Conservation (phyloP, 495 filamentous ascomycete genomes). For the Pyrenula massariospora region DNA sequence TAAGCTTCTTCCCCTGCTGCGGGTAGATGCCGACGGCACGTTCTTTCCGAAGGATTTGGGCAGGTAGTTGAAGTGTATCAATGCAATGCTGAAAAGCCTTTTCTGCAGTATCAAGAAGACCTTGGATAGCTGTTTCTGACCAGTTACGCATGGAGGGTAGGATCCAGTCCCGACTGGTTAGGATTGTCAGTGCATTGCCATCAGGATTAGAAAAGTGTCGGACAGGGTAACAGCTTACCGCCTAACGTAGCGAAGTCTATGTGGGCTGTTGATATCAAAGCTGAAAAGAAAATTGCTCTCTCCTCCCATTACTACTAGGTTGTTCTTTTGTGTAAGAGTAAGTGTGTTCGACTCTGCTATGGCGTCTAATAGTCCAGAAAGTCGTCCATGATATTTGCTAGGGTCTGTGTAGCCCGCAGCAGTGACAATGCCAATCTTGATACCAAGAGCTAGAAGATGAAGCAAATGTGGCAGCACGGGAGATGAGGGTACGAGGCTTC, state of each 20-base stretch:
- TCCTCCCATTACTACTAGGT: constrained; percentile 83
- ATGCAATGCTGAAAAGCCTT: constrained; percentile 69
- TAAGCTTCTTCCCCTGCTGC: constrained; percentile 41
- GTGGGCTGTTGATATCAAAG: constrained; percentile 42
- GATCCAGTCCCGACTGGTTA: neutral
- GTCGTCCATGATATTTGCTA: constrained; percentile 66
- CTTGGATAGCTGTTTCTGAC: constrained; percentile 63
- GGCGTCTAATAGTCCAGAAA: constrained; percentile 75
- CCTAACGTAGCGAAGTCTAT: constrained; percentile 26
- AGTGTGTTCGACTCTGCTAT: constrained; percentile 52
- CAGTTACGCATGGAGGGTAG: constrained; percentile 66
- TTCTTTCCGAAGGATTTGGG: constrained; percentile 74
- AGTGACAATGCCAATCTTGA: constrained; percentile 87
- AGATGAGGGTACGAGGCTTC: constrained; percentile 58
- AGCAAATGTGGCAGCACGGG: constrained; percentile 72
- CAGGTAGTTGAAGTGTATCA: constrained; percentile 56
- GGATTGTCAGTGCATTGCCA: neutral
- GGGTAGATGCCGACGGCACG: constrained; percentile 87
- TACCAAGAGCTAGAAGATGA: constrained; percentile 43
- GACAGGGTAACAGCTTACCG: neutral
- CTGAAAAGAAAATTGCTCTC: constrained; percentile 83
- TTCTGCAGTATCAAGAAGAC: constrained; percentile 79
- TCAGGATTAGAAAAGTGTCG: neutral
- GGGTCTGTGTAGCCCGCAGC: constrained; percentile 92
- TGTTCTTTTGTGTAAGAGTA: constrained; percentile 50